Percentiles rank a stretch among this genome's conserved stretches.
phyloP scores from a whole-genome alignment of 306 rosid genomes.

The Gastrolobium villosum region DNA sequence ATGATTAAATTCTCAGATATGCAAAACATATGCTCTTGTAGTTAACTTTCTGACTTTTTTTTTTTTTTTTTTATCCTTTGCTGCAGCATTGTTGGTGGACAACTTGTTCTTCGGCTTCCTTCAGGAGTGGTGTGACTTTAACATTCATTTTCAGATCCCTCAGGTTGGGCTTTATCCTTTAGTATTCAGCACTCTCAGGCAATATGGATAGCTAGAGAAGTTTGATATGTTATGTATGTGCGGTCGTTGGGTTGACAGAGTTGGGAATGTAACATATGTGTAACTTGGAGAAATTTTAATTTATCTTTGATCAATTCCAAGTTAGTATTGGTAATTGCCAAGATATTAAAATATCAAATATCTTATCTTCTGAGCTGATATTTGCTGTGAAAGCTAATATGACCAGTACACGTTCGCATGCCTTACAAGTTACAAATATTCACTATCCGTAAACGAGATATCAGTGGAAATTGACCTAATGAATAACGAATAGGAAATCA shows the following conservation, averaged over 20 bases:
- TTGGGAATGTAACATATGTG: slow-evolving; percentile 41
- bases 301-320: neutral
- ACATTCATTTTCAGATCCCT: slow-evolving; percentile 31
- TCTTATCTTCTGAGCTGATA: neutral
- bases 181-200: slow-evolving; percentile 9
- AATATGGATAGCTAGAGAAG: slow-evolving; percentile 15
- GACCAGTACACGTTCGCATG: neutral
- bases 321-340: neutral
- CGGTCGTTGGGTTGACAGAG: slow-evolving; percentile 6
- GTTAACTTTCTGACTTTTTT: slow-evolving; percentile 34
- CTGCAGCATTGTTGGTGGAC: slow-evolving; percentile 76
- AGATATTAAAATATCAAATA: neutral
- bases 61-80: slow-evolving; percentile 18
- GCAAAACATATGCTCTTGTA: slow-evolving; percentile 14
- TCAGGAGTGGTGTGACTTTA: slow-evolving; percentile 69
- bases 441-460: neutral
- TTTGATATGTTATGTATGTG: slow-evolving; percentile 15
- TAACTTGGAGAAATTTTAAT: slow-evolving; percentile 19
- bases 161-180: slow-evolving; percentile 9
- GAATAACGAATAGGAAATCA: neutral
- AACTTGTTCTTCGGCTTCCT: slow-evolving; percentile 80
- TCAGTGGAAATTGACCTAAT: neutral
- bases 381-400: neutral
- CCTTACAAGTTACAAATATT: neutral
- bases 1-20: slow-evolving; percentile 24